Conservation (phyloP, 2,329 filamentous ascomycete genomes). For the Microdochium bolleyi region DNA sequence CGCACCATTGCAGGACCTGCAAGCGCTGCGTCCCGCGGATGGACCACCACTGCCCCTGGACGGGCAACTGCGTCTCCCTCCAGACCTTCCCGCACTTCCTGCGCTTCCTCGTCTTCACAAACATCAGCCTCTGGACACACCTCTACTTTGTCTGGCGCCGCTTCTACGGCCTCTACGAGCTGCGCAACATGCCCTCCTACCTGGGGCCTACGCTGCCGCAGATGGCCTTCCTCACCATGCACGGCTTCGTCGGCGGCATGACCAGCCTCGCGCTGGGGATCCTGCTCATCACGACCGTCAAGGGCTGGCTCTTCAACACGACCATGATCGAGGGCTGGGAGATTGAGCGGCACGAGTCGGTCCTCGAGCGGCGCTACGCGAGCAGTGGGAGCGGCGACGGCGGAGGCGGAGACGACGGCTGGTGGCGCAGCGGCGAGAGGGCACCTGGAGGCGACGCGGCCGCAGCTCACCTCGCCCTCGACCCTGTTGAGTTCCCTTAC, state of each 20-base stretch:
- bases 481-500: constrained; percentile 71
- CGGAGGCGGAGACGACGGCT: constrained; percentile 18
- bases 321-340: constrained; percentile 82
- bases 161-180: constrained; percentile 51
- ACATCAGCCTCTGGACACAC: constrained; percentile 55
- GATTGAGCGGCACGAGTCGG: constrained; percentile 52
- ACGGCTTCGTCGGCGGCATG: constrained; percentile 49
- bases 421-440: constrained; percentile 26
- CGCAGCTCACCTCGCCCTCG: constrained; percentile 38
- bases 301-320: constrained; percentile 57
- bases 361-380: constrained; percentile 37
- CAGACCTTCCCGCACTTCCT: constrained; percentile 77
- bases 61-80: constrained; percentile 73
- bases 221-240: constrained; percentile 52
- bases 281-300: constrained; percentile 54
- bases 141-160: constrained; percentile 53
- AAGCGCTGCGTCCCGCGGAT: constrained; percentile 69
- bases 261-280: constrained; percentile 56
- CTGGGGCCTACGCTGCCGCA: constrained; percentile 57
- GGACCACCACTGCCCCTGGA: constrained; percentile 88
- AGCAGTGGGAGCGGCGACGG: constrained; percentile 27
- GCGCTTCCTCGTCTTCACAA: constrained; percentile 67
- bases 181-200: constrained; percentile 63
- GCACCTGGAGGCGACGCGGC: constrained; percentile 23
- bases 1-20: constrained; percentile 77